phyloP scores from a whole-genome alignment of 1,139 yeast genomes.

The Lodderomyces beijingensis region DNA sequence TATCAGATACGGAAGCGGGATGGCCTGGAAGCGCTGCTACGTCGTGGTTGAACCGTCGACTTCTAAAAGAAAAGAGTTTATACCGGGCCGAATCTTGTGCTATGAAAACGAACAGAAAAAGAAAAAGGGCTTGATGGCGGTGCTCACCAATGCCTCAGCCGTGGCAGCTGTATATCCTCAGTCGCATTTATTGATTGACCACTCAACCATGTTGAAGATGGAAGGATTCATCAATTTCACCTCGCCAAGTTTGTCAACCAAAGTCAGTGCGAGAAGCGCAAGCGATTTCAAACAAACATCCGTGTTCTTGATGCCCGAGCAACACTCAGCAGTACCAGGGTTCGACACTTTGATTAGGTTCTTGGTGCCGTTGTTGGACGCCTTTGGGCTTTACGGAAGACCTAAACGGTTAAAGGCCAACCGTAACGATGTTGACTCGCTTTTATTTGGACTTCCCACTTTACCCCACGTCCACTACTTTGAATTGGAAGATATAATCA shows the following conservation, averaged over 20 bases:
- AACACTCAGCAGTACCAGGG: constrained; percentile 89
- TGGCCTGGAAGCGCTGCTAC: constrained; percentile 96
- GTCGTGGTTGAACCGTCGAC: constrained; percentile 80
- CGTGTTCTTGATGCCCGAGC: constrained; percentile 94
- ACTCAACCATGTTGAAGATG: constrained; percentile 80
- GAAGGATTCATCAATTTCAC: constrained; percentile 75
- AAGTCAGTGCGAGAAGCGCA: constrained; percentile 36
- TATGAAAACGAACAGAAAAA: constrained; percentile 66
- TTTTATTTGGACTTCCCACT: constrained; percentile 88
- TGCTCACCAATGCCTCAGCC: constrained; percentile 62
- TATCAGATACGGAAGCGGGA: constrained; percentile 92
- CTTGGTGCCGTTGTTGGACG: constrained; percentile 77
- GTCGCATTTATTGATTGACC: constrained; percentile 72
- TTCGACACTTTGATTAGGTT: constrained; percentile 90
- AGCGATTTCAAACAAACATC: constrained; percentile 69
- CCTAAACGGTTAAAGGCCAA: constrained; percentile 88
- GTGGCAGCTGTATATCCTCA: constrained; percentile 95
- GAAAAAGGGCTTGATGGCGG: constrained; percentile 78
- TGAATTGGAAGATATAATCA: constrained; percentile 30
- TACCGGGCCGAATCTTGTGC: constrained; percentile 56
- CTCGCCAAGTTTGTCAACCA: constrained; percentile 36
- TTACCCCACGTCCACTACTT: constrained; percentile 84
- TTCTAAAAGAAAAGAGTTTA: constrained; percentile 43
- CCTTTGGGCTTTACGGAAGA: constrained; percentile 86
- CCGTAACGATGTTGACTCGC: constrained; percentile 70